Percentiles rank a stretch among this genome's conserved stretches.
phyloP scores from a whole-genome alignment of 1,284 basidiomycete genomes.

The Ustilago tritici region DNA sequence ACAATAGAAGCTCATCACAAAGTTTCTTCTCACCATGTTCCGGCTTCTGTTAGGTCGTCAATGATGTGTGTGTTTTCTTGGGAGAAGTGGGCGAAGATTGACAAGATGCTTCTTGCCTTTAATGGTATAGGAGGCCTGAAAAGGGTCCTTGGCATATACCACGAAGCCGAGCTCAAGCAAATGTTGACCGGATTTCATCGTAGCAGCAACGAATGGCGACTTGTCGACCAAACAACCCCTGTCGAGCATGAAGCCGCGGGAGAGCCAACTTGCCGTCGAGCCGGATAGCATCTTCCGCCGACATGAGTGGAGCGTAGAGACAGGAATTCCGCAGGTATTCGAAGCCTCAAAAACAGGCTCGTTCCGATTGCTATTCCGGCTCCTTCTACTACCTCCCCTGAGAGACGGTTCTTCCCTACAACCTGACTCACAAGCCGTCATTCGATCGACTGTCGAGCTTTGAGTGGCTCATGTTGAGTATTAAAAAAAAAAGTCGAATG shows the following conservation, averaged over 20 bases:
- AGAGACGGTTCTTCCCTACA: neutral
- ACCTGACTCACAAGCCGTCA: neutral
- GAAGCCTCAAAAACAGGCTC: neutral
- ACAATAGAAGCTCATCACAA: neutral
- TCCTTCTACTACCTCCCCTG: neutral
- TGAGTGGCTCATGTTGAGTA: neutral
- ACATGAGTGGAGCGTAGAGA: neutral
- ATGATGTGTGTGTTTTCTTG: neutral
- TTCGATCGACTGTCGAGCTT: neutral
- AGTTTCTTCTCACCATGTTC: no score
- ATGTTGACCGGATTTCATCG: no score
- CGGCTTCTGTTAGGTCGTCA: neutral
- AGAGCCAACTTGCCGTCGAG: neutral
- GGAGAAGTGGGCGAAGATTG: neutral
- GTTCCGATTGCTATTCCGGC: neutral
- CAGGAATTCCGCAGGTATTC: neutral
- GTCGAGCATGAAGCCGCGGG: neutral
- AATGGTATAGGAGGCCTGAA: no score
- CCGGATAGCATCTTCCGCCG: neutral
- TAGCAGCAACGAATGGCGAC: no score
- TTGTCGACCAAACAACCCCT: no score
- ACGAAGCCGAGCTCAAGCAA: no score
- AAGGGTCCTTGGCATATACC: no score
- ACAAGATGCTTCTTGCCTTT: no score
- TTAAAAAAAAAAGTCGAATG: slow-evolving; percentile 5